Base-by-base conservation (phyloP, 2,329 filamentous ascomycete genomes). In the Cladosporium colombiae region DNA sequence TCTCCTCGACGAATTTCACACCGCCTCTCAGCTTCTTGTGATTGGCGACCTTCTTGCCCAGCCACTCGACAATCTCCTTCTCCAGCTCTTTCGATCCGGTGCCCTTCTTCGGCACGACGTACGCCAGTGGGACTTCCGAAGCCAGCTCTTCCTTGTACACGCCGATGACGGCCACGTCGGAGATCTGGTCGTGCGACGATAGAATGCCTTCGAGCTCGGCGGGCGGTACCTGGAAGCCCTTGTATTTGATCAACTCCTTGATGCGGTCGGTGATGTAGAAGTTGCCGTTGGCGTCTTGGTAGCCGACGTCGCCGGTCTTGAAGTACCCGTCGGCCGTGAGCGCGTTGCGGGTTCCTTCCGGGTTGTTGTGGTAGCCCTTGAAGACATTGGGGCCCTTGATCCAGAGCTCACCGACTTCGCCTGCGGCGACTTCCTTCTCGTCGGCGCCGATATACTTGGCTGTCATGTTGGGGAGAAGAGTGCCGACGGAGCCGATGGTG, bases 241-340 rank as follows among this genome's bases (percentile, higher is more conserved):
- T 75, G 66, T 86, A 89, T 77, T 90, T 87, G 74, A 88, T 88
- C 65, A 88, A 73, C 75, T 88, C 86, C 77, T 89, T 93, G 40
- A 92, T 83, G 7, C 93, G 89, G 75, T 97, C 93, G 0, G 93
- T 96, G 75, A 97, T 94, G 81, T 89, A 97, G 73, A 96, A 91
- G 74, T 96, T 91, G 33, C 91, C 91, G 59, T 91, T 84, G 55
- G 84, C 81, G 74, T 96, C 91, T 72, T 91, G 86, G 69, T 91
- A 88, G 4, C 92, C 91, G 29, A 97, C 88, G 73, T 97, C 93
- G 1, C 93, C 93, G 0, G 93, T 97, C 78, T 89, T 93, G 84
- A 96, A 97, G 81, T 88, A 97, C 1, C 92, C 92, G 69, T 96
- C 92, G 0, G 81, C 70, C 2, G 90, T 91, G 68, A 95, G 87